Base-by-base conservation (phyloP, 208 protist genomes). In the Trypanosoma avium region DNA sequence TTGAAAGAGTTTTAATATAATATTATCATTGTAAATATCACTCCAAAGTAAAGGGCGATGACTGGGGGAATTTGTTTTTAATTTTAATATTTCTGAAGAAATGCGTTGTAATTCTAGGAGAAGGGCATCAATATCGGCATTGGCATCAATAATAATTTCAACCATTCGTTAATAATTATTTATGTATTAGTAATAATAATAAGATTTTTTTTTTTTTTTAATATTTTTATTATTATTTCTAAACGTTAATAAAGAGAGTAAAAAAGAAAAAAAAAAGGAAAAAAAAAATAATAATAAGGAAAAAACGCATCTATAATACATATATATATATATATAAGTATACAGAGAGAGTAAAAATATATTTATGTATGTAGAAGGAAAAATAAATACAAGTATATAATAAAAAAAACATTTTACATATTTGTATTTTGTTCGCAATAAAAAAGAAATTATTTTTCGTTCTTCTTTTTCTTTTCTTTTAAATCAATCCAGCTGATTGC, bases 111-210 rank as follows among this genome's bases (percentile, higher is more conserved):
- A 12, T 45, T 62, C 54, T 36, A 26, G 45, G 8, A 63, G 54
- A 24, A 72, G 66, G 13, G 36, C 22, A 35, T 72, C 66, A 30
- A 72, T 30, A 27, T 72, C 66, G 24, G 56, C 66, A 33, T 61
- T 62, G 45, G 55, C 52, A 35, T 72, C 61, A 10, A 66, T 57
- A 32, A 66, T 65, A 21, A 57, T n/a, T 19, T 61, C 55, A 33
- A 63, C 36, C 46, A 65, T 48, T 22, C 22, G 47, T 30, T 13
- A 42, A 42, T 42, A 42, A 42, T 38, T 13, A 38, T 38, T 13
- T 13, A 13, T 13, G 10, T 38, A 38, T 13, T 38, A 38, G 10
- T 38, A 38, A 38, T 38, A 38, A 38, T 38, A 38, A 42, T 42
- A 42, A 42, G 10, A 42, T 13, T 42, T 9, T 42, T 42, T 9